phyloP scores from a whole-genome alignment of 768 basidiomycete species.

The Guyanaporus albipodus region DNA sequence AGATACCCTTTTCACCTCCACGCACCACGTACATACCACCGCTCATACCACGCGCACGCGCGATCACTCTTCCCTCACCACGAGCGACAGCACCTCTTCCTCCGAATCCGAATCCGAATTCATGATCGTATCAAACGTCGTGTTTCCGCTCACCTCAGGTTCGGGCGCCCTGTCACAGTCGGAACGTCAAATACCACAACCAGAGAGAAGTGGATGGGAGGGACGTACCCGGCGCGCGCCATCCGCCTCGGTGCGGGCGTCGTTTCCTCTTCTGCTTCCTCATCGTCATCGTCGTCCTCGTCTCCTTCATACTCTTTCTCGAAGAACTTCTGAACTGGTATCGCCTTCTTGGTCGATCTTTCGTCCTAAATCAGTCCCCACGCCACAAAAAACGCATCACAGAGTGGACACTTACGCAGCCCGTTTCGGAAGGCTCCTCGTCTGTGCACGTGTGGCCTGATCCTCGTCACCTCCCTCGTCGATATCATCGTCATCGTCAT shows the following conservation, averaged over 20 bases:
- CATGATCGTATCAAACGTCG: conserved; percentile 47
- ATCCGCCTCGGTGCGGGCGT: conserved; percentile 31
- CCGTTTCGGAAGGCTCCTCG: conserved; percentile 52
- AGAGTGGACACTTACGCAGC: conserved; percentile 35
- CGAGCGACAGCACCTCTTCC: conserved; percentile 42
- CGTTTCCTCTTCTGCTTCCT: conserved; percentile 40
- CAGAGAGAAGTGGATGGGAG: neutral
- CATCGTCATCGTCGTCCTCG: conserved; percentile 11
- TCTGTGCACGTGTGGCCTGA: conserved; percentile 35
- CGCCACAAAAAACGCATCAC: neutral
- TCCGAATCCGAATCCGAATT: conserved; percentile 48
- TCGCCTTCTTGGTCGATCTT: conserved; percentile 40
- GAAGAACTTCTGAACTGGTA: conserved; percentile 21
- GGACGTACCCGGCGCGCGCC: conserved; percentile 10
- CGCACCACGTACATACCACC: too few species aligned
- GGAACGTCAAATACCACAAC: neutral
- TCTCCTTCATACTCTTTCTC: too few species aligned
- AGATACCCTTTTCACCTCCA: too few species aligned
- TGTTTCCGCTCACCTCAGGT: conserved; percentile 10
- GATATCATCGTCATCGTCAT: conserved; percentile 39
- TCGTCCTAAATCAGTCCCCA: neutral
- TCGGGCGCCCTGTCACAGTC: conserved; percentile 3
- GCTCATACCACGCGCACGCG: too few species aligned
- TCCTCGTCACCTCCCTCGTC: conserved; percentile 31
- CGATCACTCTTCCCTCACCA: neutral